phyloP scores from a whole-genome alignment of 1,139 yeast genomes.

The Taphrina confusa region DNA sequence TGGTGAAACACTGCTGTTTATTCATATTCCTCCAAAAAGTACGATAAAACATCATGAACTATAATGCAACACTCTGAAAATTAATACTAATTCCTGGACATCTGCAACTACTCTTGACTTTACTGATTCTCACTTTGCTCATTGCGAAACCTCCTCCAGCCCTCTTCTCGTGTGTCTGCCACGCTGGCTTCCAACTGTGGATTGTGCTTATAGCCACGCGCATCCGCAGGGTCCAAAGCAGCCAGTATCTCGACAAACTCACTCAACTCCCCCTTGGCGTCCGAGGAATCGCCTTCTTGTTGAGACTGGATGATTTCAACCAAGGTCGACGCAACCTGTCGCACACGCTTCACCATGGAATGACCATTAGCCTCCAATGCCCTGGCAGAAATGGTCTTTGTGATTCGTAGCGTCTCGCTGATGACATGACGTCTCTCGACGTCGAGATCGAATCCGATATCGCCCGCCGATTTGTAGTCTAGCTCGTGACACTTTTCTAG shows the following conservation, averaged over 20 bases:
- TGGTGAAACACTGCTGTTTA: too few relatives aligned
- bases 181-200: neutral
- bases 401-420: conserved; percentile 12
- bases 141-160: conserved; percentile 11
- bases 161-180: neutral
- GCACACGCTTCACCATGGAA: conserved; percentile 3
- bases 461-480: neutral
- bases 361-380: conserved; percentile 20
- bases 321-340: conserved; percentile 14
- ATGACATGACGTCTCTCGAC: conserved; percentile 8
- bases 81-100: neutral
- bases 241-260: conserved; percentile 16
- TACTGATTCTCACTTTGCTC: neutral
- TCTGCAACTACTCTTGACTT: too few relatives aligned
- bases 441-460: neutral
- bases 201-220: neutral
- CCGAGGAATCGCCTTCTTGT: neutral
- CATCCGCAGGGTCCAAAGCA: neutral
- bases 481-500: conserved; percentile 9
- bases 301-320: conserved; percentile 13
- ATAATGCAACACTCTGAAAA: too few relatives aligned
- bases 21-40: too few relatives aligned
- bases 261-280: conserved; percentile 10
- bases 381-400: neutral
- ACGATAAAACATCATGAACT: too few relatives aligned